These are phyloP conservation scores for Haematococcus sp. DNA, from an alignment of 139 green algal species.

Conservation along the genomic window DNA sequence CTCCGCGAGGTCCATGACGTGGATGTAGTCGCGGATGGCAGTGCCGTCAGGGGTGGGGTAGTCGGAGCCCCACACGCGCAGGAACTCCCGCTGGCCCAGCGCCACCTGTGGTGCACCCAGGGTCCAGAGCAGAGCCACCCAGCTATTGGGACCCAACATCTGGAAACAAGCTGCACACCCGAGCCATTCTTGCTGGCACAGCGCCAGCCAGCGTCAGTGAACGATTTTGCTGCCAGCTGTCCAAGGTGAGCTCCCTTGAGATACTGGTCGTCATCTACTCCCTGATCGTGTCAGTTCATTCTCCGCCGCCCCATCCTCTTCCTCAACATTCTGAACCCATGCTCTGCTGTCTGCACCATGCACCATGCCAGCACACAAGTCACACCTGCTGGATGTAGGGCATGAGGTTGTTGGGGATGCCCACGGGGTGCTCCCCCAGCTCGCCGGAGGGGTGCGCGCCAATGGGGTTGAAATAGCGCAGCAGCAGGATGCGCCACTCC, in stretches of 20 bases:
- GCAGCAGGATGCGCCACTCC: conserved; percentile 87
- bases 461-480: conserved; percentile 95
- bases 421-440: conserved; percentile 94
- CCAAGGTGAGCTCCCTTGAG: too few relatives aligned
- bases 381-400: conserved; percentile 91
- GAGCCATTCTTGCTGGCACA: background rate
- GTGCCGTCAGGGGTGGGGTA: conserved; percentile 91
- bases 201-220: too few relatives aligned
- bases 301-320: too few relatives aligned
- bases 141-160: too few relatives aligned
- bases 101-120: conserved; percentile 65
- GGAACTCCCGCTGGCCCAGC: conserved; percentile 74
- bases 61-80: conserved; percentile 93
- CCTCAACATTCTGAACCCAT: too few relatives aligned
- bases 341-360: too few relatives aligned
- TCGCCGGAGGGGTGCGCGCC: conserved; percentile 79
- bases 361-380: too few relatives aligned
- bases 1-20: conserved; percentile 91
- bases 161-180: too few relatives aligned
- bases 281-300: too few relatives aligned
- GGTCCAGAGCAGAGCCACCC: background rate
- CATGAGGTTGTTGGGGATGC: conserved; percentile 99
- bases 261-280: too few relatives aligned
- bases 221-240: too few relatives aligned
- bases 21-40: conserved; percentile 96